phyloP scores from a whole-genome alignment of 1,139 yeast genomes.

The Suzukiozyma palmioleophila region DNA sequence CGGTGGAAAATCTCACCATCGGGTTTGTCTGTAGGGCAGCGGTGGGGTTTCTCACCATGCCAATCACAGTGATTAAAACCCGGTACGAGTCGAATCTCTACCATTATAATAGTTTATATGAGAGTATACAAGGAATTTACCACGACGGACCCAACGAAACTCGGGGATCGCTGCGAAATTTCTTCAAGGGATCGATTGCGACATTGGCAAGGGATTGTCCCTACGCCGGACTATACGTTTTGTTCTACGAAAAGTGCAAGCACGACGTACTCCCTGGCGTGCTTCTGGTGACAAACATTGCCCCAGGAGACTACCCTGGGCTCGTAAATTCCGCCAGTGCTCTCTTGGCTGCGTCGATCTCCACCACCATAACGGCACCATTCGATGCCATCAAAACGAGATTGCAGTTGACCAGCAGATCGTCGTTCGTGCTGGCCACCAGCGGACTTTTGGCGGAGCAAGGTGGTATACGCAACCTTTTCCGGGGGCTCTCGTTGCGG shows the following conservation, averaged over 20 bases:
- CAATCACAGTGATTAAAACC: conserved; percentile 90
- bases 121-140: conserved; percentile 60
- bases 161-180: conserved; percentile 50
- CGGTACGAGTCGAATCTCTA: conserved; percentile 79
- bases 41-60: conserved; percentile 93
- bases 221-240: conserved; percentile 87
- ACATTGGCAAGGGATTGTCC: conserved; percentile 93
- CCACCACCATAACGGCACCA: conserved; percentile 89
- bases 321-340: conserved; percentile 69
- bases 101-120: conserved; percentile 59
- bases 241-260: conserved; percentile 77
- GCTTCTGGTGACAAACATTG: conserved; percentile 4
- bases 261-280: conserved; percentile 24
- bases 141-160: conserved; percentile 17
- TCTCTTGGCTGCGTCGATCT: conserved; percentile 65
- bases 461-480: conserved; percentile 61
- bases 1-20: conserved; percentile 62
- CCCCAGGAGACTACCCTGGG: conserved; percentile 34
- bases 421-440: conserved; percentile 25
- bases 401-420: conserved; percentile 54
- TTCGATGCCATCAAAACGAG: conserved; percentile 93
- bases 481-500: conserved; percentile 80
- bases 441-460: conserved; percentile 39
- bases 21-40: conserved; percentile 79
- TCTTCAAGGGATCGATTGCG: conserved; percentile 83